Evolutionary conservation across 192 early-diverging fungal species (phyloP).

Genomic region (Cetraspora pellucida): DNA sequence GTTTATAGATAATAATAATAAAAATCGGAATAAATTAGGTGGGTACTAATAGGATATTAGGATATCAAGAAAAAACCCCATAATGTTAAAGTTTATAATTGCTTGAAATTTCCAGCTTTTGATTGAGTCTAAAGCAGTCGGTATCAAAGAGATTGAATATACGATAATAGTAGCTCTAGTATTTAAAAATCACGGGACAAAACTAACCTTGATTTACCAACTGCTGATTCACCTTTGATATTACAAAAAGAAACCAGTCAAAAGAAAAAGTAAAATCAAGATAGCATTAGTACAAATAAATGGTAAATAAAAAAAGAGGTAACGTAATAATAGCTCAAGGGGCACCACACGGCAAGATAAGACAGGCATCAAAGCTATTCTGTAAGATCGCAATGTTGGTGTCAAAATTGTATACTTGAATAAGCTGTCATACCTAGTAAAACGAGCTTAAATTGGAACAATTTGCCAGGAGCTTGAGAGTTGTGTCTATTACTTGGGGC

Average conservation of each 20-base stretch:
- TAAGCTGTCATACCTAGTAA: slow-evolving; percentile 72
- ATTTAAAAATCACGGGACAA: background rate
- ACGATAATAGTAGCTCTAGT: background rate
- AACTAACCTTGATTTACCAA: slow-evolving; percentile 69
- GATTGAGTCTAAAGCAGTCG: no score
- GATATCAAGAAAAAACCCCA: no score
- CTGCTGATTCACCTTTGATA: slow-evolving; percentile 60
- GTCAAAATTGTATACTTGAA: no score
- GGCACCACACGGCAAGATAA: background rate
- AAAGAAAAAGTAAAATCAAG: background rate
- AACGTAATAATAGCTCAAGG: background rate
- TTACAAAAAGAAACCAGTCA: background rate
- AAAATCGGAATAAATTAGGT: no score
- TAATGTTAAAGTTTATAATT: no score
- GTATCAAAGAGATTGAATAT: no score
- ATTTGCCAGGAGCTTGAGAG: slow-evolving; percentile 56
- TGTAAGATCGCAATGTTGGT: background rate
- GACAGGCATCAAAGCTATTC: background rate
- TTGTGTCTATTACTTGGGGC: slow-evolving; percentile 15
- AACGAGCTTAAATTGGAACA: slow-evolving; percentile 93
- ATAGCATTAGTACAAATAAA: background rate
- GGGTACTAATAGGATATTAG: no score
- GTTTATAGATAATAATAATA: no score
- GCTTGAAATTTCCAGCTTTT: no score
- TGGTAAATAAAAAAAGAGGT: background rate